Evolutionary conservation across 768 basidiomycete genomes (phyloP).

Genomic region (Lentinula sp.): DNA sequence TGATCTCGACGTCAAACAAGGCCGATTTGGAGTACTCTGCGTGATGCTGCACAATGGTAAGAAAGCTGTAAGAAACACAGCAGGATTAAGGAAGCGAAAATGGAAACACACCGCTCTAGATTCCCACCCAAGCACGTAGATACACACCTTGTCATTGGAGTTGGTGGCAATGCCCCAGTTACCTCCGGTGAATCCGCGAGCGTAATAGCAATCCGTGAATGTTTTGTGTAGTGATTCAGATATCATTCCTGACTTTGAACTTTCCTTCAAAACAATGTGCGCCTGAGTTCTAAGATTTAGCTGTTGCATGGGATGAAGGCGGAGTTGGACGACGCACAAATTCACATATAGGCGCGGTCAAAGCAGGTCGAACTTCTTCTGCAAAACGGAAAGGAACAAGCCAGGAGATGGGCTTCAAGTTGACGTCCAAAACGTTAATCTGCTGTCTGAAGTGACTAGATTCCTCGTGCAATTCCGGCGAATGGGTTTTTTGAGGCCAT

Average conservation of each 20-base stretch:
- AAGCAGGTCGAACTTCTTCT: conserved; percentile 11
- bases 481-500: conserved; percentile 11
- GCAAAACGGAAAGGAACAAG: conserved; percentile 13
- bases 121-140: conserved; percentile 18
- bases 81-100: not conserved
- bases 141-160: conserved; percentile 12
- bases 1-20: conserved; percentile 14
- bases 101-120: conserved; percentile 10
- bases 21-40: conserved; percentile 11
- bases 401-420: conserved; percentile 8
- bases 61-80: not conserved
- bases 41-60: conserved; percentile 3
- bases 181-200: conserved; percentile 15
- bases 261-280: conserved; percentile 11
- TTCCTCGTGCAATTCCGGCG: not conserved
- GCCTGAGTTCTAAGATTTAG: not conserved
- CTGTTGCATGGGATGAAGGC: not conserved
- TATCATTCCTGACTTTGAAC: conserved; percentile 1
- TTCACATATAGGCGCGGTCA: conserved; percentile 16
- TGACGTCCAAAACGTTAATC: conserved; percentile 12
- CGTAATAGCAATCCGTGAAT: conserved; percentile 17
- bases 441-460: conserved; percentile 11
- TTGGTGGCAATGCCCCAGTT: conserved; percentile 15
- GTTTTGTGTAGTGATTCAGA: conserved; percentile 15
- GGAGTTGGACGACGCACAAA: conserved; percentile 8